phyloP scores from a whole-genome alignment of 2,329 filamentous ascomycete genomes.

The Aspergillus sp. region DNA sequence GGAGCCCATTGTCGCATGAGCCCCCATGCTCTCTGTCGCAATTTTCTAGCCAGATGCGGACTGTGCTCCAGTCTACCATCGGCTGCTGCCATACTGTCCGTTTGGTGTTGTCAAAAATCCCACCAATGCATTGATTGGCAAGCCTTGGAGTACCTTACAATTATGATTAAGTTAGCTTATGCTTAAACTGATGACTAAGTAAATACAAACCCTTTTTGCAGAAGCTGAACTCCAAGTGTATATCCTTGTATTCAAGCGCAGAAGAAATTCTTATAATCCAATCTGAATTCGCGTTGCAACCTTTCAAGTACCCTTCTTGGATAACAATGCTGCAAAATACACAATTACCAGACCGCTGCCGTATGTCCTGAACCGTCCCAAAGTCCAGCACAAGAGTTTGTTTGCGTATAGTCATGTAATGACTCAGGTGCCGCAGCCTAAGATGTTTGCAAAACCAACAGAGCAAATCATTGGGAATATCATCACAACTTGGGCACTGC shows the following conservation, averaged over 20 bases:
- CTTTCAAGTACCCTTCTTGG: background rate
- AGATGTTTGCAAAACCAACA: background rate
- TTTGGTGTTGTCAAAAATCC: no score
- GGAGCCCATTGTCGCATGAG: background rate
- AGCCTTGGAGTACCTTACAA: rapidly evolving
- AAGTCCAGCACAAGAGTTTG: background rate
- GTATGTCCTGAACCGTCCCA: background rate
- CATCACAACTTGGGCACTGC: background rate
- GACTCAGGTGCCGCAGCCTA: background rate
- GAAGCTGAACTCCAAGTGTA: background rate
- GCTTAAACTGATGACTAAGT: no score
- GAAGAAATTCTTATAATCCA: background rate
- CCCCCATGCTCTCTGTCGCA: background rate
- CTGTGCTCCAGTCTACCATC: background rate
- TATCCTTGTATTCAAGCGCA: rapidly evolving
- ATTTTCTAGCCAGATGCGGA: background rate
- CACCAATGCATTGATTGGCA: no score
- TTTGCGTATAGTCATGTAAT: no score
- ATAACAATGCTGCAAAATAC: background rate
- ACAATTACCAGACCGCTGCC: background rate
- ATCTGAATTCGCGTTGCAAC: no score
- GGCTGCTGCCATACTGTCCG: background rate
- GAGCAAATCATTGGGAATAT: background rate
- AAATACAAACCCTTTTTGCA: no score
- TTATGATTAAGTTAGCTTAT: no score